Evolutionary conservation across 2,329 filamentous ascomycete species (phyloP).

Genomic region (Fusarium proliferatum): DNA sequence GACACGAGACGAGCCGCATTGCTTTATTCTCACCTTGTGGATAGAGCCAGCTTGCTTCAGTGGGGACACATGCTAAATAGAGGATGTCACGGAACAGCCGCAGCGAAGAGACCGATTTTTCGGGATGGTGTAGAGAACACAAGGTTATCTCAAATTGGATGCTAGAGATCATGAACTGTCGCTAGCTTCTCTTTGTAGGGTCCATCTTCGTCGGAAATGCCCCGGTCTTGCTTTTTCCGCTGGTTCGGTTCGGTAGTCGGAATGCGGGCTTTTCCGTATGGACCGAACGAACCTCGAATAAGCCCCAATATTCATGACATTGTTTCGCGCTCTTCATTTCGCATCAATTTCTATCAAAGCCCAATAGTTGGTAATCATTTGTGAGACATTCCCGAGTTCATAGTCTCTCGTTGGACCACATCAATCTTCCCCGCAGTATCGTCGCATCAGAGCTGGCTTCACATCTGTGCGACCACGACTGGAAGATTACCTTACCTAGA

Average conservation of each 20-base stretch:
- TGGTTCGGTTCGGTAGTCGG: background rate
- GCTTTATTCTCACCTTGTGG: too few species aligned
- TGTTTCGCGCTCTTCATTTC: too few species aligned
- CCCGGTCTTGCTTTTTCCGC: background rate
- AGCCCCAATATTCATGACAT: background rate
- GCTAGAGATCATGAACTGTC: too few species aligned
- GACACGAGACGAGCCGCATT: too few species aligned
- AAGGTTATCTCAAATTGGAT: accelerated
- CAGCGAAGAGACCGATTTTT: background rate
- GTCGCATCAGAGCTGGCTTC: background rate
- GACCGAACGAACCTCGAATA: background rate
- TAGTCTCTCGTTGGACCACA: background rate
- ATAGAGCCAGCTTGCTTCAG: too few species aligned
- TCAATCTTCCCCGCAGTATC: background rate
- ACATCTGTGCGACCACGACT: background rate
- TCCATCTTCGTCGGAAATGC: background rate
- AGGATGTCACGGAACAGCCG: background rate
- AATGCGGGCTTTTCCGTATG: background rate
- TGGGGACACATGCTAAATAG: background rate
- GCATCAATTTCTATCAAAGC: accelerated
- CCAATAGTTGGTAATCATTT: background rate
- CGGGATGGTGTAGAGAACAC: too few species aligned
- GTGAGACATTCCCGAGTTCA: background rate
- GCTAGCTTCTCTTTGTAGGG: background rate
- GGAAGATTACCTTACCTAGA: background rate